Evolutionary conservation across 805 yeast genomes (phyloP).

Genomic region (Suhomyces sp.): DNA sequence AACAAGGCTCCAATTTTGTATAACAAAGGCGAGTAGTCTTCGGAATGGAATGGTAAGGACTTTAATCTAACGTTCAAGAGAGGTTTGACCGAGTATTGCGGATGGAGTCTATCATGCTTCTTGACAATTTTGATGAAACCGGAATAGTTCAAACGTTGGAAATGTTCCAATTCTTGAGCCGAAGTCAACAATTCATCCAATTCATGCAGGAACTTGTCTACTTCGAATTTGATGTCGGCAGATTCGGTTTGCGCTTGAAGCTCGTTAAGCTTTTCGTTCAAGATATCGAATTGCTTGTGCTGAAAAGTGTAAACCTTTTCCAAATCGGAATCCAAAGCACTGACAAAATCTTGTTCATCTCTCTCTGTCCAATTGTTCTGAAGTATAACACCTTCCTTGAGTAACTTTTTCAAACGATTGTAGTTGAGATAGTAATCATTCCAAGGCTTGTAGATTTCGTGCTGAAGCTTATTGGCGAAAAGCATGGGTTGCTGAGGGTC

Average conservation of each 20-base stretch:
- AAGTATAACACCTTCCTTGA: conserved; percentile 62
- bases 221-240: conserved; percentile 45
- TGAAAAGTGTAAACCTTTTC: conserved; percentile 79
- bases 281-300: conserved; percentile 59
- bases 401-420: conserved; percentile 58
- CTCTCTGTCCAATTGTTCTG: conserved; percentile 59
- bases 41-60: conserved; percentile 87
- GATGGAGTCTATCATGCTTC: conserved; percentile 90
- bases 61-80: conserved; percentile 82
- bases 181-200: conserved; percentile 71
- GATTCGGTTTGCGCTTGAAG: conserved; percentile 58
- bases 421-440: conserved; percentile 66
- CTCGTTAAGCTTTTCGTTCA: conserved; percentile 60
- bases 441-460: conserved; percentile 89
- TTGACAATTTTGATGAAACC: conserved; percentile 93
- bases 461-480: conserved; percentile 78
- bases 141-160: conserved; percentile 88
- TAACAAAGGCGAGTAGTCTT: conserved; percentile 88
- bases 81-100: conserved; percentile 86
- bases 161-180: conserved; percentile 85
- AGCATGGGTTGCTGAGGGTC: conserved; percentile 50
- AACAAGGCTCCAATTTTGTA: conserved; percentile 79
- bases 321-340: conserved; percentile 62
- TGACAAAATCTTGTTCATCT: conserved; percentile 69
- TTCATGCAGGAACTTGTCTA: conserved; percentile 57